Evolutionary conservation across 164 flowering plant species (phyloP).

Genomic region (Umbellularia californica): DNA sequence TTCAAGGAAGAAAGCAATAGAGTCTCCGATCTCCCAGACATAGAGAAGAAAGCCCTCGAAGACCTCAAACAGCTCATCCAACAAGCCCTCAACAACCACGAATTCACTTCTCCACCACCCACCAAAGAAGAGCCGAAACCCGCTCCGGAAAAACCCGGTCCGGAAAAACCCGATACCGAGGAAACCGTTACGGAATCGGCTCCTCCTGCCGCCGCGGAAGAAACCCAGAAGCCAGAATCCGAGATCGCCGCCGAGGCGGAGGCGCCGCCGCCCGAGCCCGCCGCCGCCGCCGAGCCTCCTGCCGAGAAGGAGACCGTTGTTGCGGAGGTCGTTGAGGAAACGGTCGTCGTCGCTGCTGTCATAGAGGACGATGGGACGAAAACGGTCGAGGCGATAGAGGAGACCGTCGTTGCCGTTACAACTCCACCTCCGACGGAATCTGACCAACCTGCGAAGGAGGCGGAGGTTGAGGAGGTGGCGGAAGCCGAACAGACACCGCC

Average conservation of each 20-base stretch:
- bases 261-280: not conserved
- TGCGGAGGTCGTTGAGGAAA: conserved; percentile 5
- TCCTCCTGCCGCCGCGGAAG: not conserved
- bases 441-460: conserved; percentile 7
- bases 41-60: conserved; percentile 77
- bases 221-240: conserved; percentile 5
- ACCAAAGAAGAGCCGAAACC: conserved; percentile 13
- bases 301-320: conserved; percentile 3
- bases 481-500: conserved; percentile 17
- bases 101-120: conserved; percentile 37
- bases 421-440: conserved; percentile 10
- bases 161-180: conserved; percentile 8
- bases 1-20: conserved; percentile 83
- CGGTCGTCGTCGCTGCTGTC: conserved; percentile 2
- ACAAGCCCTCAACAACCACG: conserved; percentile 65
- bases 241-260: conserved; percentile 8
- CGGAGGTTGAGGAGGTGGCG: conserved; percentile 12
- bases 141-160: not conserved
- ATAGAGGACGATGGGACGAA: conserved; percentile 64
- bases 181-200: too few species aligned
- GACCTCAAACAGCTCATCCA: conserved; percentile 65
- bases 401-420: conserved; percentile 45
- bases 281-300: conserved; percentile 1
- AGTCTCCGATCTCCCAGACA: conserved; percentile 67
- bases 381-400: conserved; percentile 71